phyloP scores from a whole-genome alignment of 345 rosid genomes.

The Jatropha curcas region DNA sequence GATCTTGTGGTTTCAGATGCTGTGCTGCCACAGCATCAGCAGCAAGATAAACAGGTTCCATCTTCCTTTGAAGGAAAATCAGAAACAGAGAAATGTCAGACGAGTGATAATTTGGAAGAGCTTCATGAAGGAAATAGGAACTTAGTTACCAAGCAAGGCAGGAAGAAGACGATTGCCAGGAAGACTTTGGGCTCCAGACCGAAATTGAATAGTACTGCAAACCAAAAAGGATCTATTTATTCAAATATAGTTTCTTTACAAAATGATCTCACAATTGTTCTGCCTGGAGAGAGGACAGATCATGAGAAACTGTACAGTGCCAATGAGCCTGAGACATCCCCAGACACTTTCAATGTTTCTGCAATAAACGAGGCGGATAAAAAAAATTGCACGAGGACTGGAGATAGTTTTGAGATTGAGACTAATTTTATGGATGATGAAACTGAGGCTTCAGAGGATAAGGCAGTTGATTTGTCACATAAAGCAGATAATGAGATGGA shows the following conservation, averaged over 20 bases:
- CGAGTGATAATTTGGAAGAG: conserved; percentile 25
- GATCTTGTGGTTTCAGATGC: conserved; percentile 20
- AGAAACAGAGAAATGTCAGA: conserved; percentile 29
- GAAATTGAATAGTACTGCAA: conserved; percentile 40
- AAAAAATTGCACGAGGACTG: conserved; percentile 16
- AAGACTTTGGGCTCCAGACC: conserved; percentile 62
- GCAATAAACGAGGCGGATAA: conserved; percentile 27
- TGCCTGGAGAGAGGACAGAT: conserved; percentile 24
- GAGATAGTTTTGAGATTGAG: conserved; percentile 20
- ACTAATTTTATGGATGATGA: conserved; percentile 41
- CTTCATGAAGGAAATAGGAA: conserved; percentile 32
- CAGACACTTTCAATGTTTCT: conserved; percentile 31
- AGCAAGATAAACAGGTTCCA: conserved; percentile 28
- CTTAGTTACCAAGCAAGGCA: conserved; percentile 29
- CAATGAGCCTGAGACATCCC: conserved; percentile 32
- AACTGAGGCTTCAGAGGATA: conserved; percentile 57
- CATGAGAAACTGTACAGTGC: conserved; percentile 17
- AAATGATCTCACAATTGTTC: conserved; percentile 28
- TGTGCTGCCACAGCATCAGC: conserved; percentile 14
- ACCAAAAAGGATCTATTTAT: conserved; percentile 62
- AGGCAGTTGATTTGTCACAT: conserved; percentile 19
- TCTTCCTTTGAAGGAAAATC: conserved; percentile 28
- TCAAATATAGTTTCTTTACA: conserved; percentile 36
- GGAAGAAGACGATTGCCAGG: conserved; percentile 48
- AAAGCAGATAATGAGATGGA: conserved; percentile 14